Evolutionary conservation across 345 rosid genomes (phyloP), one percentile per base, ranked within the genome.

Genomic region (Isatis tinctoria): DNA sequence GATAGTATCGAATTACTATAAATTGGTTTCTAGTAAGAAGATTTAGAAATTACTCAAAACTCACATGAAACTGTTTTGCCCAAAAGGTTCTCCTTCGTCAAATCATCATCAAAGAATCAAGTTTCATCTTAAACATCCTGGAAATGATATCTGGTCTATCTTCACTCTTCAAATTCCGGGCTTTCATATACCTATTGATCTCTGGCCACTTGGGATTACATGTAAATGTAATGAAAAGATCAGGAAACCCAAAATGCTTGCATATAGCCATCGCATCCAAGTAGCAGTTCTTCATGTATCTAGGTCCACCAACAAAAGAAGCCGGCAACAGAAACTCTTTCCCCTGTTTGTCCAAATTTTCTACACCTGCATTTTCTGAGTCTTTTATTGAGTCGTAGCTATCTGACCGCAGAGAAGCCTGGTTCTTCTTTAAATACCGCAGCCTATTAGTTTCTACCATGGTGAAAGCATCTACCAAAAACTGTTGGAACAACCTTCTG

Each of bases 111-210:
- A 43, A 6, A n/a, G 48, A 43, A 1, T 14, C 18, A 1, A 43
- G 8, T 5, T 43, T 43, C 2, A 43, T 43, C n/a, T 41, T 13
- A 13, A 41, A 41, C 3, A 41, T 13, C 16, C 16, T 12, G 5
- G 6, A 12, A 13, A 41, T 4, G 4, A 41, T 12, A 1, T 43
- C 18, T 1, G 18, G 48, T 2, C 8, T 43, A n/a, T 43, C 18
- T 1, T 14, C 18, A 5, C 8, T 2, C 1, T 4, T 43, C 6
- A 43, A n/a, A 0, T 12, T 3, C 0, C 18, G 2, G 0, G 5
- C 2, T 2, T 14, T 0, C 5, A 14, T 1, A 5, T 43, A 14
- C 8, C 48, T 43, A 1, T 8, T 14, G 48, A 43, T 43, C 8
- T 43, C 8, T 5, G 48, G 18, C 48, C 48, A 43, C 8, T n/a